phyloP scores from a whole-genome alignment of 1,284 basidiomycete species.

The Apiotrichum domesticum region DNA sequence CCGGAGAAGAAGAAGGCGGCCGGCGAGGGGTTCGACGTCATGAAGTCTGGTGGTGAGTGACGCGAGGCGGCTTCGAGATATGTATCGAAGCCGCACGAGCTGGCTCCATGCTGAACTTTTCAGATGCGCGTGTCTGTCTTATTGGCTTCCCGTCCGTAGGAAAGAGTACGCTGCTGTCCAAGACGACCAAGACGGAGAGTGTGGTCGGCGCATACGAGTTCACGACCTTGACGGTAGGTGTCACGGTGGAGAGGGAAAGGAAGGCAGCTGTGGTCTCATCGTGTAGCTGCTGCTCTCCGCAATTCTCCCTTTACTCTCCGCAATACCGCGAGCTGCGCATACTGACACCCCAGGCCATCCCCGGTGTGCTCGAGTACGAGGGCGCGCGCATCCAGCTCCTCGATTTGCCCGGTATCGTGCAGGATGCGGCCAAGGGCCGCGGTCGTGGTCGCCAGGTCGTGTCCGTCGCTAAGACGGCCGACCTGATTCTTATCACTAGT shows the following conservation, averaged over 20 bases:
- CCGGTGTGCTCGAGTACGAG: conserved; percentile 88
- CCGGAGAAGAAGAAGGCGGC: conserved; percentile 68
- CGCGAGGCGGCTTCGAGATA: not conserved
- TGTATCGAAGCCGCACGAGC: too few relatives aligned
- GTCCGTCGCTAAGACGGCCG: conserved; percentile 86
- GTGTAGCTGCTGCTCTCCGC: too few relatives aligned
- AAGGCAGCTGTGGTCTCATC: too few relatives aligned
- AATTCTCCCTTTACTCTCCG: too few relatives aligned
- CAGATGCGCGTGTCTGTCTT: conserved; percentile 81
- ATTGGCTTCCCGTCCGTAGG: conserved; percentile 95
- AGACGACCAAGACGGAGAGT: conserved; percentile 83
- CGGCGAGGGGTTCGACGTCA: conserved; percentile 86
- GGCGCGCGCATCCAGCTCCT: conserved; percentile 88
- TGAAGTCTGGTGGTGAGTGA: conserved; percentile 67
- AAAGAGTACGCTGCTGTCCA: conserved; percentile 88
- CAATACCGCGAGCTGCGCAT: too few relatives aligned
- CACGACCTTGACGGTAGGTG: conserved; percentile 74
- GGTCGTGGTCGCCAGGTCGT: conserved; percentile 95
- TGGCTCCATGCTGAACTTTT: conserved; percentile 52
- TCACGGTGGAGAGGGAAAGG: too few relatives aligned
- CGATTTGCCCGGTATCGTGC: conserved; percentile 95
- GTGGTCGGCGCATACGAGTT: conserved; percentile 93
- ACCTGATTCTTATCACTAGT: conserved; percentile 89
- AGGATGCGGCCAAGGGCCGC: conserved; percentile 86
- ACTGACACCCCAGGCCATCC: conserved; percentile 62